Conservation (phyloP, 2,329 filamentous ascomycete genomes). For the Aureobasidium melanogenum region DNA sequence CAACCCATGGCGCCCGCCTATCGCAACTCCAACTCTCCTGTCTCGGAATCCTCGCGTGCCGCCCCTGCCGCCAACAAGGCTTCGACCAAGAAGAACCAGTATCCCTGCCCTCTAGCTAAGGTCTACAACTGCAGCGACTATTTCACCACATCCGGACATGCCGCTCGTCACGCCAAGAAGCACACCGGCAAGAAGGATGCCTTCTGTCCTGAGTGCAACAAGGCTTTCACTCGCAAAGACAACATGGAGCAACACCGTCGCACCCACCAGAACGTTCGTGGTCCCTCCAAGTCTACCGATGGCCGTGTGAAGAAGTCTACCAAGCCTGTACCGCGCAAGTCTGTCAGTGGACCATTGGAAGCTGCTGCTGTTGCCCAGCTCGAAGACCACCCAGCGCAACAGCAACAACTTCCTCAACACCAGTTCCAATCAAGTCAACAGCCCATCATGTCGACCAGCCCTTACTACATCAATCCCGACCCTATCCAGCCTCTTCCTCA, state of each 20-base stretch:
- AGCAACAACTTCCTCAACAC: conserved; percentile 16
- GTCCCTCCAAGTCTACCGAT: conserved; percentile 32
- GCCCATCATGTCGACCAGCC: conserved; percentile 18
- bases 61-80: conserved; percentile 35
- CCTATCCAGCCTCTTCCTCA: conserved; percentile 27
- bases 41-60: conserved; percentile 37
- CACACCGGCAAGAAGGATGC: conserved; percentile 75
- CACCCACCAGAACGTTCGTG: conserved; percentile 55
- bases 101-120: conserved; percentile 65
- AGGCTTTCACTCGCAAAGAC: conserved; percentile 73
- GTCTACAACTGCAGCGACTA: conserved; percentile 65
- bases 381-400: conserved; percentile 19
- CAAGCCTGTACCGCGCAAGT: conserved; percentile 26
- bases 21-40: conserved; percentile 38
- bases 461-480: conserved; percentile 27
- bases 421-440: conserved; percentile 14
- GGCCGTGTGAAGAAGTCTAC: conserved; percentile 37
- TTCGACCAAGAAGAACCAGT: conserved; percentile 53
- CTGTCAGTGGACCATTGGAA: conserved; percentile 23
- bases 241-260: conserved; percentile 83
- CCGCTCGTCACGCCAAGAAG: conserved; percentile 77
- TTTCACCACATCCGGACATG: conserved; percentile 77
- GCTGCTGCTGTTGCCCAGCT: conserved; percentile 27
- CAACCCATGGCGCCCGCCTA: conserved; percentile 16
- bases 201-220: conserved; percentile 60